Base-by-base conservation (phyloP, 306 rosid species). In the Datisca glomerata region DNA sequence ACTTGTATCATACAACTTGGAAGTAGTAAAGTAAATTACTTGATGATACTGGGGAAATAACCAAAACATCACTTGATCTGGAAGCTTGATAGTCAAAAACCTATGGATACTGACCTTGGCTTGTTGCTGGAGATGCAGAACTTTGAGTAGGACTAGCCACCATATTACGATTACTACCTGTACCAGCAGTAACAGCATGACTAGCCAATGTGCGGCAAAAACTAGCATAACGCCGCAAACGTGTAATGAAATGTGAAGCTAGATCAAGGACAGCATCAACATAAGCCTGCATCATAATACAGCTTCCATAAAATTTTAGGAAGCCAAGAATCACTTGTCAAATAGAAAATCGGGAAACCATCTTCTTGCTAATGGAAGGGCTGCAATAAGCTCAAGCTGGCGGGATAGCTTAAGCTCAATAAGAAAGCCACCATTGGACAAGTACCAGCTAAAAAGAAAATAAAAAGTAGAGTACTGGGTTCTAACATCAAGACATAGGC, bases 141-240 rank as follows among this genome's bases (percentile, higher is more conserved):
- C 86, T 89, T 63, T 74, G 98, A 33, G 91, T 78, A 53, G 95
- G 96, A 68, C 96, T 84, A 45, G 98, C 64, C 43, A 84, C 98
- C 77, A 89, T 59, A 56, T 66, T 80, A 34, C 98, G 93, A 61
- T 80, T 89, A 70, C 70, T 89, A 52, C 98, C 98, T 13, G 79
- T 61, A 50, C 98, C 84, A 12, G 95, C 80, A 57, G 89, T 83
- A 49, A 77, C 89, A 61, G 98, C 86, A 68, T 89, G 98, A 70
- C 86, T 84, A 18, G 98, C 98, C 74, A 89, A 63, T 53, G 98
- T 89, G 57, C 98, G 98, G 24, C 98, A 89, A 67, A 89, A 89
- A 75, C 98, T 89, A 31, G 98, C 98, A 67, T 89, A 89, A 17
- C 98, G 98, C 45, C 98, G 73, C 70, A 89, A 61, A 11, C 98